phyloP scores from a whole-genome alignment of 176 grass and related monocot genomes.

The Typha latifolia region DNA sequence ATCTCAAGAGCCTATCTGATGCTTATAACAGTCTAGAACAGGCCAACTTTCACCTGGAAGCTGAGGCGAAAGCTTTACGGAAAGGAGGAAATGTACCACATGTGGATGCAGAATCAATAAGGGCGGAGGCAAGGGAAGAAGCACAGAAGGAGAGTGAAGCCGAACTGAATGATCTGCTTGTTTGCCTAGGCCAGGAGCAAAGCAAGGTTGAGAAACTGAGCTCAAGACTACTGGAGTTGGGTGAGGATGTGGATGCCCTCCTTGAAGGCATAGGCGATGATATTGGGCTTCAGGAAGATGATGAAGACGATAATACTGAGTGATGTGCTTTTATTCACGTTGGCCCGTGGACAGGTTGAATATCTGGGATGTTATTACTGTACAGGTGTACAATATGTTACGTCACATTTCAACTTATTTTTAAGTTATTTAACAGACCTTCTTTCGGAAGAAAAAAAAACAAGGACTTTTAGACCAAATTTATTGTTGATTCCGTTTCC shows the following conservation, averaged over 20 bases:
- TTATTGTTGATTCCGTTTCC: no score
- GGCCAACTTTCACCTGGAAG: slow-evolving; percentile 58
- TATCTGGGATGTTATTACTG: no score
- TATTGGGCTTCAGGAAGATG: slow-evolving; percentile 45
- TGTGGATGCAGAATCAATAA: slow-evolving; percentile 62
- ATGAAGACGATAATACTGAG: slow-evolving; percentile 23
- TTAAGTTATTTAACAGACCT: no score
- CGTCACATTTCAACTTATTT: no score
- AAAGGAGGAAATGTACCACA: slow-evolving; percentile 41
- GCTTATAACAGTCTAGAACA: slow-evolving; percentile 96
- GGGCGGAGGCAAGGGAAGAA: slow-evolving; percentile 67
- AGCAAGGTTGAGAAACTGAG: slow-evolving; percentile 96
- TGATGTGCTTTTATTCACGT: no score
- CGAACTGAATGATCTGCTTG: slow-evolving; percentile 80
- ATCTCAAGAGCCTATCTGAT: slow-evolving; percentile 87
- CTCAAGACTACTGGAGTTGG: slow-evolving; percentile 58
- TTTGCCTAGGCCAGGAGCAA: slow-evolving; percentile 98
- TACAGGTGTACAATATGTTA: no score
- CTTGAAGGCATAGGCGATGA: slow-evolving; percentile 78
- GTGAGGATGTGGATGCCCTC: slow-evolving; percentile 69
- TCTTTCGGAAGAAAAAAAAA: no score
- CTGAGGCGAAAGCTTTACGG: slow-evolving; percentile 47
- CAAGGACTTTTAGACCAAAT: no score
- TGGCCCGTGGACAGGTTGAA: no score
- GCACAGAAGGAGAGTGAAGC: slow-evolving; percentile 77